phyloP scores from a whole-genome alignment of 1,284 basidiomycete species.

The Trichosporon inkin region DNA sequence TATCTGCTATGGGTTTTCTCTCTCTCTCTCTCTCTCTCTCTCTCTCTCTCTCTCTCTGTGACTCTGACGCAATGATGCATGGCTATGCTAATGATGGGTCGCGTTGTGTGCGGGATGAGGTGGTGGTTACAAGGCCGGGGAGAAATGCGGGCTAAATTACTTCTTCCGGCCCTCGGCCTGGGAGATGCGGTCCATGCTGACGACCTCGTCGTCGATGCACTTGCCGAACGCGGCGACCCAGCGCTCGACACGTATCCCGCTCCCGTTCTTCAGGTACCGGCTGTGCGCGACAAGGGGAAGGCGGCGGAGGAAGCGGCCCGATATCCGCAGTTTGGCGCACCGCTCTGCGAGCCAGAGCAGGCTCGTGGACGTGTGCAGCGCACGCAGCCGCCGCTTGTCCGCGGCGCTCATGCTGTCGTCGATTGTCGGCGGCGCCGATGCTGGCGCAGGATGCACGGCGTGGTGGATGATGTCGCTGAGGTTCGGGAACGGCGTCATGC shows the following conservation, averaged over 20 bases:
- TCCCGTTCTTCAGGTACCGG: conserved; percentile 54
- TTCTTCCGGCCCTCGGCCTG: conserved; percentile 9
- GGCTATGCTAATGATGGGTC: not conserved
- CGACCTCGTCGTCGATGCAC: conserved; percentile 55
- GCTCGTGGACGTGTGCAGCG: conserved; percentile 9
- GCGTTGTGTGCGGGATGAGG: no score
- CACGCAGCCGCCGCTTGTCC: conserved; percentile 10
- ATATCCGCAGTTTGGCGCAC: conserved; percentile 6
- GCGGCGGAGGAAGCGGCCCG: conserved; percentile 58
- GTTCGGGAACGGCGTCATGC: conserved; percentile 6
- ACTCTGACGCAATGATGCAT: not conserved
- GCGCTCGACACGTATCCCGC: conserved; percentile 22
- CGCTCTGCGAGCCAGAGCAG: not conserved
- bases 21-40: not conserved
- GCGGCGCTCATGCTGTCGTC: conserved; percentile 1
- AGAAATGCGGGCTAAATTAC: not conserved
- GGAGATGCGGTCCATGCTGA: not conserved
- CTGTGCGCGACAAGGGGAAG: conserved; percentile 89
- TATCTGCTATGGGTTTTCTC: not conserved
- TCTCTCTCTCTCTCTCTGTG: not conserved
- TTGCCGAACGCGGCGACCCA: conserved; percentile 63
- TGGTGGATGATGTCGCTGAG: not conserved
- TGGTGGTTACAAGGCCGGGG: no score
- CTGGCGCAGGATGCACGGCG: not conserved
- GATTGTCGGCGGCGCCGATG: not conserved